Evolutionary conservation across 1,284 basidiomycete species (phyloP), one percentile per base, ranked within the genome.

Genomic region (Cutaneotrichosporon dermatis): DNA sequence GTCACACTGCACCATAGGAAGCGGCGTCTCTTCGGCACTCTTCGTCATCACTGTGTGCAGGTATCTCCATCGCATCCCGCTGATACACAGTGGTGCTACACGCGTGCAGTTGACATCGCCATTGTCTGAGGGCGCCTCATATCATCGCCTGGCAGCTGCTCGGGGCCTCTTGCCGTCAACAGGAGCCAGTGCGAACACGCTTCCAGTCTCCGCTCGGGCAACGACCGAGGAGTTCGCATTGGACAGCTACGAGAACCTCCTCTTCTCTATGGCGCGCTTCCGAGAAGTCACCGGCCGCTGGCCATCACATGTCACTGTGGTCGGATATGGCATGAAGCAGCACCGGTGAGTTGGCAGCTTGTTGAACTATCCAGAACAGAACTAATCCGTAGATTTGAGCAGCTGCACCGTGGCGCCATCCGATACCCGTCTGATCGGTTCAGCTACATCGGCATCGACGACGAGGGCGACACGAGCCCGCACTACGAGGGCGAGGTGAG

Each of bases 281-380:
- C 86, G 86, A 65, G 92, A 98, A 76, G 85, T 86, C 66, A 92
- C 91, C 0, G 91, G 90, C 4, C 80, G 80, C 54, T 98, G 89
- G 76, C 95, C 95, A 0, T 70, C 79, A 10, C 82, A 82, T 62
- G 88, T 99, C 66, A 95, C 94, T 2, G 85, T 97, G 11, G 86
- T 98, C 41, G 94, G 95, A 5, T 96, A 93, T 72, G 88, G 87
- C 55, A 93, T 97, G 84, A 98, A 98, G 79, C 83, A 85, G 49
- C 79, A 81, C 41, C 84, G 95, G 48, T 77, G 52, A 60, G 73
- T 70, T 25, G 25, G 25, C 25, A 25, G 25, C 25, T 25, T 25
- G 25, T 25, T 25, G 25, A 25, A 25, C 25, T 25, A 25, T 25
- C 25, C 25, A 25, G 25, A 25, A 25, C 25, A 25, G 25, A 25